Base-by-base conservation (phyloP, 306 rosid species). In the Sicyos edulis region DNA sequence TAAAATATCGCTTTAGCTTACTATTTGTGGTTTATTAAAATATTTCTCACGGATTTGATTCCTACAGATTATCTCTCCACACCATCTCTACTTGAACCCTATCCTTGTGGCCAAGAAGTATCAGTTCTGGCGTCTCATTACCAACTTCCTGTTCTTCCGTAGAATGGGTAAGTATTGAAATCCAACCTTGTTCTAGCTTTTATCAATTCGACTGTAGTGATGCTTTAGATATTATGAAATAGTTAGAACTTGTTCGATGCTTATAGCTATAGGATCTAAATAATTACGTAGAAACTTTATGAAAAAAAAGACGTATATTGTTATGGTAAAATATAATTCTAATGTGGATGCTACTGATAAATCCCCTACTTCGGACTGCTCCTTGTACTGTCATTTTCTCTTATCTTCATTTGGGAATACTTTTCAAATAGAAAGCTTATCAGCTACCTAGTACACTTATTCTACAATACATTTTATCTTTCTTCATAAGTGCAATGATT, bases 121-220 rank as follows among this genome's bases (percentile, higher is more conserved):
- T 83, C 87, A 93, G 70, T 87, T 87, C 76, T 93, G 97, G 98
- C 96, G 96, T 20, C 92, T 93, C 63, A 12, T 93, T 74, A 93
- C 97, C 40, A 93, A 93, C 83, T 93, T 93, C 85, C 69, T 93
- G 70, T 93, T 88, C 88, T 93, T 93, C 83, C 77, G 97, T 70
- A 93, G 88, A 80, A 93, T 93, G 91, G 98, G 97, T 93, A 83
- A 24, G 70, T 71, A 16, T 60, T 64, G 29, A 10, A 49, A 74
- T 70, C 20, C 17, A 74, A 49, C 8, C 13, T 61, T 56, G 19
- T 62, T 49, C 5, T 16, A 66, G 9, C 13, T 60, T 52, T 40
- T 37, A 63, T 53, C 15, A 14, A 29, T 70, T 42, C 12, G 14
- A 26, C 47, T 51, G 9, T 5, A 15, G 21, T 50, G 54, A 12